Evolutionary conservation across 2,329 filamentous ascomycete genomes (phyloP).

Genomic region (Neopestalotiopsis rosae): DNA sequence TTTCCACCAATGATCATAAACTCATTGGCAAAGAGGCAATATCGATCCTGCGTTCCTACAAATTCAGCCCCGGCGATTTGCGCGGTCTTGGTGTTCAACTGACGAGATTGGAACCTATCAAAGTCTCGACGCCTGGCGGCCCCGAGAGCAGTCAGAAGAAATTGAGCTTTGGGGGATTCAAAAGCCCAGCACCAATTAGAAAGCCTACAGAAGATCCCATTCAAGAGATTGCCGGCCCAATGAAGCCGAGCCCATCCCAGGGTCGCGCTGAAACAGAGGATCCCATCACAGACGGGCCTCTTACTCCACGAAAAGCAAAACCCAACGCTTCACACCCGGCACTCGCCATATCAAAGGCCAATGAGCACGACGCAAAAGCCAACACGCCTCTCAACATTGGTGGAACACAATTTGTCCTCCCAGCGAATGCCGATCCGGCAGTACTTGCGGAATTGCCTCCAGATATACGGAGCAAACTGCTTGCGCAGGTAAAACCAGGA

Average conservation of each 20-base stretch:
- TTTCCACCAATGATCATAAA: conserved; percentile 79
- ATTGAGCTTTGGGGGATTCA: conserved; percentile 71
- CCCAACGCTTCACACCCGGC: conserved; percentile 53
- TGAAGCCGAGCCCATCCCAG: conserved; percentile 37
- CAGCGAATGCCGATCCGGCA: conserved; percentile 79
- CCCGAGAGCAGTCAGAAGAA: conserved; percentile 79
- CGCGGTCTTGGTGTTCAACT: conserved; percentile 91
- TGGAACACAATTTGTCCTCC: conserved; percentile 92
- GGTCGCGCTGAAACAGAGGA: conserved; percentile 45
- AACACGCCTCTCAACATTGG: conserved; percentile 76
- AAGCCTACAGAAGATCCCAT: conserved; percentile 46
- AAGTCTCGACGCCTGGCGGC: conserved; percentile 53
- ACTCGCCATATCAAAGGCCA: conserved; percentile 55
- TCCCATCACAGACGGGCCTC: conserved; percentile 60
- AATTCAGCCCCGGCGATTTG: conserved; percentile 89
- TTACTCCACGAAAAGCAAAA: conserved; percentile 59
- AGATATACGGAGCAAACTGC: conserved; percentile 80
- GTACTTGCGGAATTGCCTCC: conserved; percentile 83
- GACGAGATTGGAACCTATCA: conserved; percentile 87
- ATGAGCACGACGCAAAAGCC: conserved; percentile 58
- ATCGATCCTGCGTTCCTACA: conserved; percentile 81
- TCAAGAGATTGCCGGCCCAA: conserved; percentile 51
- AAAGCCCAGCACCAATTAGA: conserved; percentile 43
- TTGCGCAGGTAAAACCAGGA: conserved; percentile 54
- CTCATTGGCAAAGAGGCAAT: conserved; percentile 81